Base-by-base conservation (phyloP, 176 grass and related monocot species). In the Guadua angustifolia region DNA sequence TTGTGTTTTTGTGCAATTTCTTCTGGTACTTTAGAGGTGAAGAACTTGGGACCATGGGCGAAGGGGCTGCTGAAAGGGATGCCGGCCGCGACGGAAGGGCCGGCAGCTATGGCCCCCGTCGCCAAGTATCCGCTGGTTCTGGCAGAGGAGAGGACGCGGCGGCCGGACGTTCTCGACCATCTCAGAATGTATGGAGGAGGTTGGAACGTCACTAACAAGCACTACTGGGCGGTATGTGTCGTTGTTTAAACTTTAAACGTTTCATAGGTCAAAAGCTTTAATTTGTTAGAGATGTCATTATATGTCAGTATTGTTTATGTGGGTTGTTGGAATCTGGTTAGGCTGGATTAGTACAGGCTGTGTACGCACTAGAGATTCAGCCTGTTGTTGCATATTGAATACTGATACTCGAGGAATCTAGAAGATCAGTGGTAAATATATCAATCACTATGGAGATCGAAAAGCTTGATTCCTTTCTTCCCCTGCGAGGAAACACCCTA, bases 151-250 rank as follows among this genome's bases (percentile, higher is more conserved):
- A 88, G 95, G 71, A 98, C 93, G 50, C 80, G 71, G 79, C 82
- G 95, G 83, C 95, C 93, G 0, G 93, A 98, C 58, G 13, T 95
- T n/a, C 89, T 98, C 42, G 21, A 74, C 16, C 88, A 86, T 79
- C 89, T 98, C 58, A 94, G 46, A 78, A 32, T 95, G 81, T 98
- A 98, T 83, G 45, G 47, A 64, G 91, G 91, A 40, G 95, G 93
- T 21, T 98, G 95, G 95, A 85, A 98, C 50, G 84, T 95, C 84
- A 92, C 91, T n/a, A 90, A 87, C 73, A 87, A 95, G 62, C 93
- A 95, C 83, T 98, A 98, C 57, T 98, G 95, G 95, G 89, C 93
- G 87, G 95, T 98, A 90, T 71, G 88, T 88, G 38, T 73, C 21
- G 0, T 50, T 78, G 67, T 78, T 66, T 73, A 5, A 9, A 25